phyloP scores from a whole-genome alignment of 2,329 filamentous ascomycete species.

The Penicillium sp. region DNA sequence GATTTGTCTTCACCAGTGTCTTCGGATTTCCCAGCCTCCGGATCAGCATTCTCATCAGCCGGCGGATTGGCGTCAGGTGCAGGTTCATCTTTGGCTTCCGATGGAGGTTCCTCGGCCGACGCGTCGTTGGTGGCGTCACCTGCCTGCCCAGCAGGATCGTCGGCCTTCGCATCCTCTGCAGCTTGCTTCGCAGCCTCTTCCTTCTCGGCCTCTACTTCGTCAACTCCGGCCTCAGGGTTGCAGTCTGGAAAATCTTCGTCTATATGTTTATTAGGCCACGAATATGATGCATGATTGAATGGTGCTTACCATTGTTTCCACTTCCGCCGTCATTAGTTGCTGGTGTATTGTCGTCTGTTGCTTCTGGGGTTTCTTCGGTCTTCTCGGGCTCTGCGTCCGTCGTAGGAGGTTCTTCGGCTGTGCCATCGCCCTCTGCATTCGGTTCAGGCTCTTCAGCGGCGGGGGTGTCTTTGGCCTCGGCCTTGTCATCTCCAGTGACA shows the following conservation, averaged over 20 bases:
- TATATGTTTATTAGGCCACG: slow-evolving; percentile 12
- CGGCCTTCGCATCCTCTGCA: slow-evolving; percentile 32
- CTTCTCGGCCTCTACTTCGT: slow-evolving; percentile 36
- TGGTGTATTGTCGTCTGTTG: slow-evolving; percentile 13
- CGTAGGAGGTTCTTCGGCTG: slow-evolving; percentile 10
- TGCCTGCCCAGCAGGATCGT: slow-evolving; percentile 11
- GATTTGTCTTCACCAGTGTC: no score
- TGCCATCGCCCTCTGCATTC: slow-evolving; percentile 11
- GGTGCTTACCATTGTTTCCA: slow-evolving; percentile 26
- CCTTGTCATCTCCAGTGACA: slow-evolving; percentile 17
- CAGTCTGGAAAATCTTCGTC: slow-evolving; percentile 37
- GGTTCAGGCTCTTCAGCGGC: slow-evolving; percentile 9
- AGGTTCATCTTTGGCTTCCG: slow-evolving; percentile 1
- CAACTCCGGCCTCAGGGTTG: slow-evolving; percentile 30
- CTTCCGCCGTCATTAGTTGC: slow-evolving; percentile 13
- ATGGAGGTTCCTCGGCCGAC: slow-evolving; percentile 3
- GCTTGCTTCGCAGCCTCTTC: slow-evolving; percentile 33
- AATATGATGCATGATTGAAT: not conserved
- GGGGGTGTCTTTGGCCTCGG: slow-evolving; percentile 5
- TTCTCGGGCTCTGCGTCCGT: slow-evolving; percentile 16
- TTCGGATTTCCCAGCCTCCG: no score
- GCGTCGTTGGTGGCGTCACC: slow-evolving; percentile 13
- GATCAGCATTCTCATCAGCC: no score
- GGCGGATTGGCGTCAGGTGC: no score
- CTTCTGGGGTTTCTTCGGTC: slow-evolving; percentile 11